Evolutionary conservation across 2,329 filamentous ascomycete species (phyloP), one percentile per base, ranked within the genome.

Genomic region (Ceratocystis cacaofunesta): DNA sequence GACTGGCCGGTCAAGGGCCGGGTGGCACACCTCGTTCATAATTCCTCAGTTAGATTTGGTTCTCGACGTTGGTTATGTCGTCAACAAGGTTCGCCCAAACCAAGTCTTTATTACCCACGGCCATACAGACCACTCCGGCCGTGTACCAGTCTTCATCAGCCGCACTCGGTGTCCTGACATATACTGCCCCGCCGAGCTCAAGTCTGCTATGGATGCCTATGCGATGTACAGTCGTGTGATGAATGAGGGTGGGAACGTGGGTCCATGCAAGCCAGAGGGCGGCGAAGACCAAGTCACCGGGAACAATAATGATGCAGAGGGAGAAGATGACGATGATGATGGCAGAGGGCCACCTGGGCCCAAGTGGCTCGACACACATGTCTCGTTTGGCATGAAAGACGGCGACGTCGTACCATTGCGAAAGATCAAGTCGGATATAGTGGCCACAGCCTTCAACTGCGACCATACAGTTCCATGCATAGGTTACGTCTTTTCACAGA

Each of bases 11-110:
- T 80, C 78, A 6, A 76, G 78, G 15, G 78, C 78, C 5, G 78
- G 78, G 15, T 80, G 78, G 78, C 78, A 80, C 70, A 80, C 78
- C 1, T 79, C 78, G 4, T 80, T 80, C 67, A 72, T 80, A 58
- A 75, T 80, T 62, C 78, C 78, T 1, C 76, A 79, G 68, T 76
- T 80, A 62, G 78, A 79, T 66, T 72, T 80, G 30, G 75, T 80
- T 3, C 77, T 80, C 43, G 78, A 80, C 70, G 77, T 78, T 1
- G 78, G 78, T 1, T 73, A 80, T 48, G 71, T 73, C 64, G 75
- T 80, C 69, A 79, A 79, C 72, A 76, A 75, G 36, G 69, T 73
- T 1, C 74, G 78, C 0, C 78, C 78, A 0, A 79, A 78, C 61
- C 78, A 80, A 70, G 73, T 80, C 68, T 80, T 80, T 68, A 70